Base-by-base conservation (phyloP, 2,329 filamentous ascomycete genomes). In the Phialophora chinensis region DNA sequence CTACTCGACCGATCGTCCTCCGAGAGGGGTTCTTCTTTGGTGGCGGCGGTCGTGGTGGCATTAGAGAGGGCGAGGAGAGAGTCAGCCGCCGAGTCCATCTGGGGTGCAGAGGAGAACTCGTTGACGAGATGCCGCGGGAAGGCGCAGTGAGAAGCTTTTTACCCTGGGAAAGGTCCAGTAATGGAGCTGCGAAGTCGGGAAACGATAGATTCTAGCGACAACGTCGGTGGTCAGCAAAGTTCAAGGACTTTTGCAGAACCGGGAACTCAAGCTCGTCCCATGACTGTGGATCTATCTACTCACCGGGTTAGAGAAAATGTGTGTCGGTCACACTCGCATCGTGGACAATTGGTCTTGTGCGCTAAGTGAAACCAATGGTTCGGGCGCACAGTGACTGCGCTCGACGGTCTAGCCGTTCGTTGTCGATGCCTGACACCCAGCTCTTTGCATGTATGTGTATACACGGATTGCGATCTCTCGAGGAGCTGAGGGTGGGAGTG, bases 1-100 rank as follows among this genome's bases (percentile, higher is more conserved):
- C 93, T 95, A 79, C 94, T 98, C 47, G 93, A 97, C 61, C 91
- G 84, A 76, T 88, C 89, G 77, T 90, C 91, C 74, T 89, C 88
- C 72, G 78, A 76, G 67, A 79, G 72, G 61, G 75, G 73, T 71
- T 86, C 85, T 74, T 80, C 79, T 73, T 76, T 69, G 66, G 75
- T 71, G 47, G 73, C 74, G 61, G 77, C 66, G 55, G 76, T 76
- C 54, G 73, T 71, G 63, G 74, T 76, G 35, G 75, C 74, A 67
- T 76, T 67, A 74, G 75, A 73, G 73, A 77, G 71, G 73, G 76
- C 69, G 73, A 75, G 71, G 25, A 73, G 69, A 23, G 69, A 72
- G 62, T 73, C 71, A 23, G 69, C 78, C 35, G 76, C 77, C 42
- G 78, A 76, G 73, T 81, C 79, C 79, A 81, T 81, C 49, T 67